A percentile compares a stretch with the other conserved stretches of the same genome.
Evolutionary conservation across 345 rosid genomes (phyloP).

Genomic region (Rhizophora mangle): DNA sequence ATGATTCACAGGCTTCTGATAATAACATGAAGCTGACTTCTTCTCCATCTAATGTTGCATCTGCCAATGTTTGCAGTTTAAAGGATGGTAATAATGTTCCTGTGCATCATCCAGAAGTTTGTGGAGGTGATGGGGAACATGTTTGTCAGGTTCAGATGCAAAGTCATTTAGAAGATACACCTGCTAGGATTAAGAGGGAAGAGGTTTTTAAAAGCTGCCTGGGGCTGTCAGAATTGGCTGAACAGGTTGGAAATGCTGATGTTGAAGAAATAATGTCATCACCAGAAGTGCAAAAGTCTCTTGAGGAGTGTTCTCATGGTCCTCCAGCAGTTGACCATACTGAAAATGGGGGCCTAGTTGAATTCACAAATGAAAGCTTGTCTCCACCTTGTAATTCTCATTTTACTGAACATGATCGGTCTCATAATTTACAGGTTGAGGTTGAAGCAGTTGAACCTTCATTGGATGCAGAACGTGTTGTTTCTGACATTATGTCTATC

Average conservation of each 20-base stretch:
- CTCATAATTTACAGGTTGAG: constrained; percentile 17
- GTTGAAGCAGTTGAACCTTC: constrained; percentile 12
- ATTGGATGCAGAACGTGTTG: constrained; percentile 14
- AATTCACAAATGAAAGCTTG: constrained; percentile 15
- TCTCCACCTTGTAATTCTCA: constrained; percentile 20
- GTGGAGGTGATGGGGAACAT: constrained; percentile 38
- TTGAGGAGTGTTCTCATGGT: constrained; percentile 17
- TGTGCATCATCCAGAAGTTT: constrained; percentile 23
- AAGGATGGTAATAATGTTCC: constrained; percentile 27
- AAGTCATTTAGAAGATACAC: constrained; percentile 25
- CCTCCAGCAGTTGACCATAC: constrained; percentile 30
- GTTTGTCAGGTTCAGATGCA: constrained; percentile 24
- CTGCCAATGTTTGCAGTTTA: constrained; percentile 16
- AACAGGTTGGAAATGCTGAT: constrained; percentile 27
- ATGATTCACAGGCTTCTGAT: constrained; percentile 48
- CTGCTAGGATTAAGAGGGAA: constrained; percentile 28
- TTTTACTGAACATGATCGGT: constrained; percentile 15
- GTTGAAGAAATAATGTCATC: constrained; percentile 25
- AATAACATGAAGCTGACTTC: constrained; percentile 43
- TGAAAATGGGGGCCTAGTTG: constrained; percentile 27
- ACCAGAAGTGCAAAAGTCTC: constrained; percentile 31
- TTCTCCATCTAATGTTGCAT: constrained; percentile 30
- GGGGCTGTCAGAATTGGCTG: constrained; percentile 43
- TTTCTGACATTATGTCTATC: constrained; percentile 24
- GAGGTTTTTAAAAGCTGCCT: constrained; percentile 50